Evolutionary conservation across 1,284 basidiomycete species (phyloP).

Genomic region (Apiotrichum porosum): DNA sequence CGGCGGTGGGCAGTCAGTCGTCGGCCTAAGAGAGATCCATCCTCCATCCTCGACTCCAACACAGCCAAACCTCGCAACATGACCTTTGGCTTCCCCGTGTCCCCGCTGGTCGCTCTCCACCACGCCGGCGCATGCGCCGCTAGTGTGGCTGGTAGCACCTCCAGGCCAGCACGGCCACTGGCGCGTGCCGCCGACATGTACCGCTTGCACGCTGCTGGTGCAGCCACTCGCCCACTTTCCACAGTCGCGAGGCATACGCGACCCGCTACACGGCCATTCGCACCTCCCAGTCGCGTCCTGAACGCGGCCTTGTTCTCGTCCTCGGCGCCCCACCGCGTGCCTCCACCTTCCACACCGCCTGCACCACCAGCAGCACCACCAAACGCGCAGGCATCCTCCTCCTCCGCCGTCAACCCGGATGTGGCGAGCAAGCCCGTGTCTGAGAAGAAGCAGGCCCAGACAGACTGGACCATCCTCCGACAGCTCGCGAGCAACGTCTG

Average conservation of each 20-base stretch:
- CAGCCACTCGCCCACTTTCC: too few relatives aligned
- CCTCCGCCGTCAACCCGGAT: slow-evolving; percentile 9
- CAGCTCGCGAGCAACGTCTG: slow-evolving; percentile 56
- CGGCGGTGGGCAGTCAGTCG: too few relatives aligned
- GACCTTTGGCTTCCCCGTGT: too few relatives aligned
- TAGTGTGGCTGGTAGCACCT: too few relatives aligned
- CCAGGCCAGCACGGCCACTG: too few relatives aligned
- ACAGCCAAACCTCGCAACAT: too few relatives aligned
- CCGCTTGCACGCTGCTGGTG: not conserved
- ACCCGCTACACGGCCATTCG: not conserved
- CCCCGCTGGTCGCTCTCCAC: too few relatives aligned
- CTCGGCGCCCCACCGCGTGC: not conserved
- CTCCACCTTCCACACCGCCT: not conserved
- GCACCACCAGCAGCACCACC: not conserved
- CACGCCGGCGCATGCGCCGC: too few relatives aligned
- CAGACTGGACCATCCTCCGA: slow-evolving; percentile 56
- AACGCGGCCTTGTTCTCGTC: not conserved
- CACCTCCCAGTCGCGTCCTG: slow-evolving; percentile 3
- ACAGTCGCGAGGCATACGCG: not conserved
- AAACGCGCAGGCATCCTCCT: not conserved
- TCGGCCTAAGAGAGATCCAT: too few relatives aligned
- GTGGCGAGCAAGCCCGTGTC: slow-evolving; percentile 8
- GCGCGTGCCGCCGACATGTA: not conserved
- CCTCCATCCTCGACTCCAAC: too few relatives aligned
- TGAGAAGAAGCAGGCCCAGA: slow-evolving; percentile 29